These are phyloP conservation scores for Plectosphaerella plurivora DNA, from an alignment of 2,329 filamentous ascomycete genomes.

Conservation along the genomic window DNA sequence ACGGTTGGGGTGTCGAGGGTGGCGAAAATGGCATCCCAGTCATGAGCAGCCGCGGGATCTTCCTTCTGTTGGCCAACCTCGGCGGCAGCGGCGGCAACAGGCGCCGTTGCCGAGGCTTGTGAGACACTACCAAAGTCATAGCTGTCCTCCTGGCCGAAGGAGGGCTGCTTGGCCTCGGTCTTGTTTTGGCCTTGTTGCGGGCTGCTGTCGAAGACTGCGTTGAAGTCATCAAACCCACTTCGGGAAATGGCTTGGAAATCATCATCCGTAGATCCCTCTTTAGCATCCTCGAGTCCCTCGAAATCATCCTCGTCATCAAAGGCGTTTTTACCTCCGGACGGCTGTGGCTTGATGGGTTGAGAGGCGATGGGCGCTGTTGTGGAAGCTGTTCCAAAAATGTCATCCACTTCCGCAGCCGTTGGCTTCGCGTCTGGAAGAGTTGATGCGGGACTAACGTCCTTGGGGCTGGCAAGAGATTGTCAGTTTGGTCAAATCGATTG, in stretches of 20 bases:
- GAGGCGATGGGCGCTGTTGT: conserved; percentile 14
- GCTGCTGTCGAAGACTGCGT: conserved; percentile 74
- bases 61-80: conserved; percentile 19
- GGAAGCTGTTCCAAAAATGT: conserved; percentile 31
- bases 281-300: conserved; percentile 77
- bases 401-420: conserved; percentile 19
- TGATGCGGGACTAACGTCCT: conserved; percentile 10
- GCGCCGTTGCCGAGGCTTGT: conserved; percentile 22
- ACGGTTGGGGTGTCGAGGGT: conserved; percentile 58
- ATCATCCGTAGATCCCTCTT: conserved; percentile 74
- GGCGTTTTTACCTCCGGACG: conserved; percentile 37
- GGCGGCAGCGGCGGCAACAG: conserved; percentile 30
- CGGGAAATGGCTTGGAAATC: conserved; percentile 73
- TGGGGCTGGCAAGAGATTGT: conserved; percentile 11
- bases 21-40: conserved; percentile 95
- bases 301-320: conserved; percentile 80
- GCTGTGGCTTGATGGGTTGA: conserved; percentile 26
- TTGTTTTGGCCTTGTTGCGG: conserved; percentile 50
- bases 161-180: conserved; percentile 40
- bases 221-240: conserved; percentile 72
- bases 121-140: conserved; percentile 53
- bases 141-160: conserved; percentile 50
- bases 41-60: conserved; percentile 53
- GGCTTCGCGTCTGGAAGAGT: neutral
- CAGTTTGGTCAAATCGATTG: neutral